Evolutionary conservation across 148 eudicot genomes (phyloP), one percentile per base, ranked within the genome.

Genomic region (Beta vulgaris): DNA sequence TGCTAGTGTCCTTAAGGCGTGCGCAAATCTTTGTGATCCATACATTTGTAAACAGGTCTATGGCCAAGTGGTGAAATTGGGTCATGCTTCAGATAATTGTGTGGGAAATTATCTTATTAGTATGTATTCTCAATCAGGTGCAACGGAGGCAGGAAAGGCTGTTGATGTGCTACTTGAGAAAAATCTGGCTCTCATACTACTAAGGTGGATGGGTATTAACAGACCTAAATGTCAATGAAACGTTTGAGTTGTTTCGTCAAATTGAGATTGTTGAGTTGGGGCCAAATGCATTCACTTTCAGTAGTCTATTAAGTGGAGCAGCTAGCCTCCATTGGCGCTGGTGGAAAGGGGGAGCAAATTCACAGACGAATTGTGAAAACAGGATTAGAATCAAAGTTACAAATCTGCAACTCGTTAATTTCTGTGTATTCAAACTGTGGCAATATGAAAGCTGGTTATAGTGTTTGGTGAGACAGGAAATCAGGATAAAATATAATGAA

Each of bases 401-500:
- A 73, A 32, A 77, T 89, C 72, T 77, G 72, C 75, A 91, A 89
- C 72, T 85, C 91, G 13, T 77, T 91, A 69, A 81, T 89, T 48
- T 86, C 90, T 46, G 89, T 89, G 97, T 91, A 91, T 69, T 82
- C 90, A 40, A 83, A 86, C 67, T 91, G 91, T 71, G 93, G 96
- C 29, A 75, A 89, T 73, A 83, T 91, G 14, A 85, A 83, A 70
- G 86, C 88, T 48, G 93, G 90, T 72, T 72, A 77, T 72, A 68
- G 86, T 89, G 69, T 91, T 89, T 71, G 35, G 48, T 23, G 75
- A 61, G 55, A 82, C 81, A 85, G 78, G 64, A 74, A 74, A 77
- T 73, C 63, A 76, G 43, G 89, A 82, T 73, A 81, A 89, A 26
- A 71, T 91, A 79, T 87, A 93, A 6, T 91, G 96, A 93, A 91